Evolutionary conservation across 169 alveolate genomes (phyloP), one percentile per base, ranked within the genome.

Genomic region (Babesia caballi): DNA sequence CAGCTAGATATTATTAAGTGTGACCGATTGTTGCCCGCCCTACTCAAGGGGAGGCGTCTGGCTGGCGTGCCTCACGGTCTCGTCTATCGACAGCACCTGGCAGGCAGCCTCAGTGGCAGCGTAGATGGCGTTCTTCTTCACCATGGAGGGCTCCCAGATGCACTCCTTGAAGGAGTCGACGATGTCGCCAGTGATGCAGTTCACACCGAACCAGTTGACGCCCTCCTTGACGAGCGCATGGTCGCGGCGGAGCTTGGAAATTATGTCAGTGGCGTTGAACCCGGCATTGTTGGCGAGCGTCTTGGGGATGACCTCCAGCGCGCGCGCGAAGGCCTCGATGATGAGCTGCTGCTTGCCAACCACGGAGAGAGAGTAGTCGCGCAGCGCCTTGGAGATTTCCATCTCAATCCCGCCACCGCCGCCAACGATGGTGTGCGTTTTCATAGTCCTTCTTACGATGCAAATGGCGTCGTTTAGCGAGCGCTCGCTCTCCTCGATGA

Each of bases 31-130:
- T 12, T 0, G 44, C 44, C 44, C n/a, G 5, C 12, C 28, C 21
- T 51, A 51, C 2, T 57, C 19, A 19, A 32, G 12, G 6, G 33
- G 75, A 28, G 28, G 66, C 27, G 53, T 38, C 38, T 66, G 67
- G 19, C 70, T 9, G 32, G 70, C 96, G 82, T 96, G 95, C 72
- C 91, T 95, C 40, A 97, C 95, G 14, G 99, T 97, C 87, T 96
- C 98, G 83, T 97, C 99, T 33, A 97, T 94, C 30, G 98, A 93
- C 30, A 97, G 92, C 53, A 97, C 93, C 41, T 95, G 84, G 76
- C 99, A 96, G 7, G 99, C 99, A 9, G 99, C 99, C 85, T 97
- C 99, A 19, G 99, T 95, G 1, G 99, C 99, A 44, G 98, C 93
- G 76, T 94, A 90, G 33, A 96, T 72, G 25, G 98, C 98, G 85